Evolutionary conservation across 257 asterid species (phyloP).

Genomic region (Penstemon newberryi): DNA sequence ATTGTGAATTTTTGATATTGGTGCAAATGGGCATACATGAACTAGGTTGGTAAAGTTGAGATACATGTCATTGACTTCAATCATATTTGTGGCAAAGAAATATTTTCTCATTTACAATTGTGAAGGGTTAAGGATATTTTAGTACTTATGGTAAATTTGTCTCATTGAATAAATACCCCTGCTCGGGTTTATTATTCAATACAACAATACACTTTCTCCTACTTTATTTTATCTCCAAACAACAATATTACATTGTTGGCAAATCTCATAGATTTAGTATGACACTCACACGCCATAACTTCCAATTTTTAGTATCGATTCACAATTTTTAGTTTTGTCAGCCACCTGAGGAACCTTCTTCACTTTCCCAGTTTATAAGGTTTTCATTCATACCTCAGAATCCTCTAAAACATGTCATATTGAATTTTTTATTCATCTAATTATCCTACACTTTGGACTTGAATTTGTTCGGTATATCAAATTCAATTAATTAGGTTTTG

Average conservation of each 20-base stretch:
- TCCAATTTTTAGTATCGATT: background rate
- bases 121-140: too few relatives aligned
- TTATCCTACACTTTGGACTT: background rate
- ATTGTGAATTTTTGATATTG: slow-evolving; percentile 25
- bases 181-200: too few relatives aligned
- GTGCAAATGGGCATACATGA: slow-evolving; percentile 20
- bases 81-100: background rate
- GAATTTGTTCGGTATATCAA: background rate
- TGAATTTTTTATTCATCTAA: background rate
- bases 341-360: slow-evolving; percentile 1
- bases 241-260: background rate
- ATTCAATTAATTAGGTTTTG: slow-evolving; percentile 3
- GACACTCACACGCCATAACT: slow-evolving; percentile 7
- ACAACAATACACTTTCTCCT: too few relatives aligned
- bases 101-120: too few relatives aligned
- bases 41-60: slow-evolving; percentile 35
- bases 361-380: background rate
- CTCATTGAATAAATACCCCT: too few relatives aligned
- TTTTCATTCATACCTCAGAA: background rate
- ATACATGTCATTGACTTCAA: background rate
- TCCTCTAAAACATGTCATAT: background rate
- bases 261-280: slow-evolving; percentile 6
- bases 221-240: background rate
- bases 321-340: background rate
- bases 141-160: too few relatives aligned